phyloP scores from a whole-genome alignment of 768 basidiomycete species.

The Mycena epipterygia region DNA sequence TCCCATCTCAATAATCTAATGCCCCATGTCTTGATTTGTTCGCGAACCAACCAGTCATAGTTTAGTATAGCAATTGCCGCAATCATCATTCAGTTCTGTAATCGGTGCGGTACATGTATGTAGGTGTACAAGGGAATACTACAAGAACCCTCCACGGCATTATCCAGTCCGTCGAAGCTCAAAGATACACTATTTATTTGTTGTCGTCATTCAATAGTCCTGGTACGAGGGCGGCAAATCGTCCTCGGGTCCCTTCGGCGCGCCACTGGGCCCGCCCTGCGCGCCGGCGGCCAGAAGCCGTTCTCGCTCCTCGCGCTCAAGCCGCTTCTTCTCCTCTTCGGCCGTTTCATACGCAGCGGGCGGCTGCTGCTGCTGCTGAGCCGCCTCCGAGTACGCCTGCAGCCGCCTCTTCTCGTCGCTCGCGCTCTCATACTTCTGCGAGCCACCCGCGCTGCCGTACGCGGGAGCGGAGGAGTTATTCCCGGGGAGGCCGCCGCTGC shows the following conservation, averaged over 20 bases:
- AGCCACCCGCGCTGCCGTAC: slow-evolving; percentile 45
- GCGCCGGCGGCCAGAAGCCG: slow-evolving; percentile 50
- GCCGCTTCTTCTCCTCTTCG: slow-evolving; percentile 73
- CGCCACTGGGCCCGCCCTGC: slow-evolving; percentile 34
- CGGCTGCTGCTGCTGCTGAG: slow-evolving; percentile 33
- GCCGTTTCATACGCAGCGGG: slow-evolving; percentile 58
- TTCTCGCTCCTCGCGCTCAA: slow-evolving; percentile 79
- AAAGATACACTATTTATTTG: neutral
- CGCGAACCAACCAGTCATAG: neutral
- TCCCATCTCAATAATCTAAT: too few species aligned
- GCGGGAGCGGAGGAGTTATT: slow-evolving; percentile 42
- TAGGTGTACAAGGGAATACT: slow-evolving; percentile 23
- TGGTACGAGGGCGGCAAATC: slow-evolving; percentile 65
- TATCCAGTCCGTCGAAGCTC: neutral
- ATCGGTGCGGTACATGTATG: neutral
- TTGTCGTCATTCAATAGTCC: slow-evolving; percentile 43
- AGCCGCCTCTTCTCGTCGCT: slow-evolving; percentile 79
- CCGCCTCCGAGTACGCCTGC: slow-evolving; percentile 51
- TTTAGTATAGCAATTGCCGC: neutral
- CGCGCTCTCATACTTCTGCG: slow-evolving; percentile 61
- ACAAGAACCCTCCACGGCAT: slow-evolving; percentile 8
- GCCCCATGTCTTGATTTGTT: neutral
- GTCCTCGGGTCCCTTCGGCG: slow-evolving; percentile 48
- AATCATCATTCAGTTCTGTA: neutral
- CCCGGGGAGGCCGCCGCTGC: slow-evolving; percentile 46